Evolutionary conservation across 2,329 filamentous ascomycete genomes (phyloP), one percentile per base, ranked within the genome.

Genomic region (Chalaropsis ovoidea): DNA sequence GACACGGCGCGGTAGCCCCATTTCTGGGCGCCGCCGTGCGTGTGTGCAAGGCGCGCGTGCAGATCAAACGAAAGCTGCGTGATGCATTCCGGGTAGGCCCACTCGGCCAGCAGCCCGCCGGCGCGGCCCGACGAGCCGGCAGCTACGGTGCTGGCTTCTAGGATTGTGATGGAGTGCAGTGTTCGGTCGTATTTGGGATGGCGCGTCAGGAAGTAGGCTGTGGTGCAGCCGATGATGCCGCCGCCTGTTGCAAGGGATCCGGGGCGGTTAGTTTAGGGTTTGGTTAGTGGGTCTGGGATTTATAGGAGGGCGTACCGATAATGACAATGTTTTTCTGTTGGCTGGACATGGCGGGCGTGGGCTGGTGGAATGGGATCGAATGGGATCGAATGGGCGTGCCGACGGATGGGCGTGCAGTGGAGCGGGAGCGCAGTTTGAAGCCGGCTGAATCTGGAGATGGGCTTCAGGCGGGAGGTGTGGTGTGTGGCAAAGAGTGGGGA

Each of bases 81-180:
- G 47, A 97, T 84, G 71, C 83, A 87, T 66, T 79, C 80, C 0
- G 94, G 94, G 72, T 96, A 96, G 0, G 93, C 94, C 91, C 93
- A 97, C 17, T 92, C 79, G 0, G 87, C 94, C 24, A 99, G 81
- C 3, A 99, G 80, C 0, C 94, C 94, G 17, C 94, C 94, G 0
- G 94, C 93, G 77, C 96, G 97, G 49, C 94, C 94, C 8, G 91
- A 96, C 45, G 94, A 93, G 27, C 89, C 93, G n/a, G 90, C 85
- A 6, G 94, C 94, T 69, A 97, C 86, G 22, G 86, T 82, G 2
- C 85, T 86, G 0, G 94, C 91, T 78, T 99, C 94, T 65, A 97
- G 81, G 39, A 99, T 80, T 0, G 89, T 95, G 71, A 97, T 87
- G 64, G 80, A 86, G 74, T 96, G 89, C 64, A 83, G 82, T 24